Evolutionary conservation across 306 rosid genomes (phyloP).

Genomic region (Glycine soja): DNA sequence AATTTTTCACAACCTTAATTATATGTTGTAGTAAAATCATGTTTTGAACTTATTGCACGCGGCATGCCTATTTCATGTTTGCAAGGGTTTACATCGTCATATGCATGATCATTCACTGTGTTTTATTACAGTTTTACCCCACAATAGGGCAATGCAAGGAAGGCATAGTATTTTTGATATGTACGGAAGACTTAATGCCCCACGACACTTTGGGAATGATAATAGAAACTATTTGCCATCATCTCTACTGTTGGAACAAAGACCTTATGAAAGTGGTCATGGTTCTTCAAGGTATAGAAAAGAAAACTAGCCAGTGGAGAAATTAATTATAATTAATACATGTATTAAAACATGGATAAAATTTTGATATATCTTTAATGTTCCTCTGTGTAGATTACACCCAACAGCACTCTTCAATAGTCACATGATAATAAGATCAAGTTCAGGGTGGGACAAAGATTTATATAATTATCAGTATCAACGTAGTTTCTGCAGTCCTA

Average conservation of each 20-base stretch:
- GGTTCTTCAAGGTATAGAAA: conserved; percentile 60
- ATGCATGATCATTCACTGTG: conserved; percentile 34
- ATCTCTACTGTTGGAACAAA: conserved; percentile 48
- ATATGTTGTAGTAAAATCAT: conserved; percentile 18
- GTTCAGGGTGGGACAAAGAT: conserved; percentile 47
- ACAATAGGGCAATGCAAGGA: conserved; percentile 54
- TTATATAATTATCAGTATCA: conserved; percentile 42
- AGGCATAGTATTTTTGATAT: conserved; percentile 58
- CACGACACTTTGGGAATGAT: conserved; percentile 50
- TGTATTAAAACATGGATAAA: not conserved
- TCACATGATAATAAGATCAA: conserved; percentile 47
- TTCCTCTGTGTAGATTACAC: conserved; percentile 47
- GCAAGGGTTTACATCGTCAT: not conserved
- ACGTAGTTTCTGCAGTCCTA: conserved; percentile 33
- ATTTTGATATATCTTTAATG: not conserved
- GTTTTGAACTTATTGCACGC: not conserved
- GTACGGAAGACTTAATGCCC: conserved; percentile 56
- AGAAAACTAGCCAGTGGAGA: not conserved
- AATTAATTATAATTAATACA: not conserved
- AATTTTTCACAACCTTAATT: conserved; percentile 1
- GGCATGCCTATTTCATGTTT: no score
- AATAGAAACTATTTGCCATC: conserved; percentile 36
- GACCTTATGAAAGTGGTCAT: conserved; percentile 39
- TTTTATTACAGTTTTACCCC: conserved; percentile 64
- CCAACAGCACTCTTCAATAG: conserved; percentile 26